A percentile compares a stretch with the other conserved stretches of the same genome.
These are phyloP conservation scores for Lentinula raphanica DNA, from an alignment of 768 basidiomycete species.

Conservation along the genomic window DNA sequence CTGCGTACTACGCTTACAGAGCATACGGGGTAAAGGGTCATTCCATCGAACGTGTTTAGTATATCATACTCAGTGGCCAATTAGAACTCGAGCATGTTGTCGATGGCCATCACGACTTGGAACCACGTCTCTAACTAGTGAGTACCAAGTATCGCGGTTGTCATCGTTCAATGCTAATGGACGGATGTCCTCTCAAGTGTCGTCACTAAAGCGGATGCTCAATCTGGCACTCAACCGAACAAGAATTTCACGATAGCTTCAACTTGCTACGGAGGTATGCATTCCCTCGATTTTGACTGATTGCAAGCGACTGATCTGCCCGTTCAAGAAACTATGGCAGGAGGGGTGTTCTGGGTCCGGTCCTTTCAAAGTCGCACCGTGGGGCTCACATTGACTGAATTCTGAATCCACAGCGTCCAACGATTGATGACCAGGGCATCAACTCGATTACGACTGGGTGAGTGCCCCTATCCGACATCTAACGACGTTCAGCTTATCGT, in stretches of 20 bases:
- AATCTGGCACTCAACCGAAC: slow-evolving; percentile 29
- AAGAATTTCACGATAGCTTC: slow-evolving; percentile 37
- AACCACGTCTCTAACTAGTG: slow-evolving; percentile 42
- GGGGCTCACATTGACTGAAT: neutral
- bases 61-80: neutral
- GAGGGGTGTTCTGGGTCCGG: slow-evolving; percentile 50
- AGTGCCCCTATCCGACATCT: slow-evolving; percentile 9
- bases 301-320: neutral
- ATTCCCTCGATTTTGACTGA: neutral
- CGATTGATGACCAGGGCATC: slow-evolving; percentile 33
- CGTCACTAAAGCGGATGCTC: slow-evolving; percentile 35
- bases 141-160: slow-evolving; percentile 12
- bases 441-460: slow-evolving; percentile 52
- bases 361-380: neutral
- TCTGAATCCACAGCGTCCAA: slow-evolving; percentile 33
- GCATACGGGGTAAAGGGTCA: slow-evolving; percentile 31
- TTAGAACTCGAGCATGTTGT: slow-evolving; percentile 32
- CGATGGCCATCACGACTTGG: slow-evolving; percentile 45
- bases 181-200: slow-evolving; percentile 25
- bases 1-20: slow-evolving; percentile 44
- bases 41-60: neutral
- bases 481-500: neutral
- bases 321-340: slow-evolving; percentile 40
- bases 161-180: neutral
- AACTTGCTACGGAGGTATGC: slow-evolving; percentile 40